Evolutionary conservation across 1,139 yeast species (phyloP).

Genomic region (Geotrichum bryndzae): DNA sequence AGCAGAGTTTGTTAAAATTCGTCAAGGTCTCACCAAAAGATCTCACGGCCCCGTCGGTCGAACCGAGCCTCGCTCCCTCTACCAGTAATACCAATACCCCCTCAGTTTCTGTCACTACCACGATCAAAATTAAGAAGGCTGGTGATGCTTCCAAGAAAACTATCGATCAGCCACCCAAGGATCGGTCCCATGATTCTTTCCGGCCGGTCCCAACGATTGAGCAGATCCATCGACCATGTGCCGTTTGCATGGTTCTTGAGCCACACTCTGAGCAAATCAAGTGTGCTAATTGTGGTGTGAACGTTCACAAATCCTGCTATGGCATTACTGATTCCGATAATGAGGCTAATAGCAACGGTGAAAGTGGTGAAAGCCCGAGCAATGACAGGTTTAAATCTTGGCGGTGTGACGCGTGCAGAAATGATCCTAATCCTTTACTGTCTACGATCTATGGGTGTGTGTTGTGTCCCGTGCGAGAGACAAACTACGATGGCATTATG

Average conservation of each 20-base stretch:
- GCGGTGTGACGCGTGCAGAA: slow-evolving; percentile 80
- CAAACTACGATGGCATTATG: slow-evolving; percentile 44
- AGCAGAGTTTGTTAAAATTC: background rate
- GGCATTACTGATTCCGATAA: slow-evolving; percentile 39
- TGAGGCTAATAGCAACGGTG: slow-evolving; percentile 44
- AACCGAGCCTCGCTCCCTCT: background rate
- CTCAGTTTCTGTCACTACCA: too few relatives aligned
- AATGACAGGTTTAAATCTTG: slow-evolving; percentile 49
- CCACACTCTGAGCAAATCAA: slow-evolving; percentile 39
- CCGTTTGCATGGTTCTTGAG: slow-evolving; percentile 50
- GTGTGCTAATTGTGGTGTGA: slow-evolving; percentile 65
- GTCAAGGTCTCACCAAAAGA: background rate
- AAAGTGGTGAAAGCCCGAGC: slow-evolving; percentile 76
- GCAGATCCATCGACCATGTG: slow-evolving; percentile 40
- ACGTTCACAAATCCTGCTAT: slow-evolving; percentile 66
- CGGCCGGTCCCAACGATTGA: slow-evolving; percentile 15
- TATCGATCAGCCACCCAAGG: background rate
- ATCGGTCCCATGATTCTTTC: background rate
- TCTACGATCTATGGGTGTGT: slow-evolving; percentile 58
- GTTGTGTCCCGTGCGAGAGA: slow-evolving; percentile 55
- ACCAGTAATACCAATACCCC: background rate
- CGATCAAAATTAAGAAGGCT: background rate
- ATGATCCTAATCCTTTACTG: slow-evolving; percentile 55
- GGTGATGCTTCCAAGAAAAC: background rate
- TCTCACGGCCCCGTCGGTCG: background rate